Evolutionary conservation across 495 filamentous ascomycete genomes (phyloP).

Genomic region (Neurospora discreta): DNA sequence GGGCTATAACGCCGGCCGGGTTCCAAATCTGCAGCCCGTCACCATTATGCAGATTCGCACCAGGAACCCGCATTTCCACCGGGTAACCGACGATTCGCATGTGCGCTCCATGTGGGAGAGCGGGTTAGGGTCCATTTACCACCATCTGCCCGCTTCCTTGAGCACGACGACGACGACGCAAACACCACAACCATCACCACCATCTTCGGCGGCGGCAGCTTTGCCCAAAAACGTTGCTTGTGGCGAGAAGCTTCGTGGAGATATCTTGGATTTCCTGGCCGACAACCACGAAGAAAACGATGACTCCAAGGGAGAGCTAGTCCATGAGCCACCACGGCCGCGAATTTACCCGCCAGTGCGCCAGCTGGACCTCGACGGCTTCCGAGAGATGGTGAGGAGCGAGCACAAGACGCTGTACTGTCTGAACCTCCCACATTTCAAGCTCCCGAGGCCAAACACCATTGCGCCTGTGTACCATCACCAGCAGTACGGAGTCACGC

Average conservation of each 20-base stretch:
- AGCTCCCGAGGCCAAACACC: not conserved
- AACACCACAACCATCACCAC: too few species aligned
- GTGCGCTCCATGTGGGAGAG: constrained; percentile 15
- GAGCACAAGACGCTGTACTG: not conserved
- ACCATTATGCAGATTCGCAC: constrained; percentile 17
- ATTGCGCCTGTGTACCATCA: not conserved
- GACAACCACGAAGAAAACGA: not conserved
- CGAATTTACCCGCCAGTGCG: constrained; percentile 6
- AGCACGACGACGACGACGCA: not conserved
- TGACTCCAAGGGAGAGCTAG: not conserved
- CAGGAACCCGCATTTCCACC: constrained; percentile 18
- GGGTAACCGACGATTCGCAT: constrained; percentile 10
- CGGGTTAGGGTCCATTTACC: constrained; percentile 17
- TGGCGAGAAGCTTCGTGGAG: not conserved
- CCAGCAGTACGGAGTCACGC: not conserved
- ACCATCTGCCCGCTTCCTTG: constrained; percentile 2
- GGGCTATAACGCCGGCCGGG: not conserved
- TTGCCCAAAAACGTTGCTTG: not conserved
- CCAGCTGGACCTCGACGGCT: not conserved
- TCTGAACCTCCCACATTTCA: not conserved
- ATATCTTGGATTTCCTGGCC: constrained; percentile 2
- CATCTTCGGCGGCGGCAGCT: too few species aligned
- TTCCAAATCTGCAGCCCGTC: constrained; percentile 1
- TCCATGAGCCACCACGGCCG: constrained; percentile 1
- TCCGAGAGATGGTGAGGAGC: constrained; percentile 1